Conservation (phyloP, 257 asterid genomes). For the Verbascum thapsus region DNA sequence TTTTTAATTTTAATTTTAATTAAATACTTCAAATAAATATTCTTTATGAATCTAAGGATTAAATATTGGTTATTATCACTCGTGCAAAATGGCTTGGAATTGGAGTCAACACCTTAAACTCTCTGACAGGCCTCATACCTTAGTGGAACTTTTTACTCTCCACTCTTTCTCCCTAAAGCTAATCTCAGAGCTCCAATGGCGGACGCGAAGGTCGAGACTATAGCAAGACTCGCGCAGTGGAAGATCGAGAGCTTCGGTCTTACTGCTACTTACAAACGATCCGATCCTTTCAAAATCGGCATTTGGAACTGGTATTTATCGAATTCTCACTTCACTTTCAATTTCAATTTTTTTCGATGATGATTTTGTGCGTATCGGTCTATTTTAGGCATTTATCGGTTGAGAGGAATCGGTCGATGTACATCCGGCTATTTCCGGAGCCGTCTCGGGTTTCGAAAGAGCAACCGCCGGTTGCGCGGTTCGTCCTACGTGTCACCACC, state of each 20-base stretch:
- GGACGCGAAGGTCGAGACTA: constrained; percentile 82
- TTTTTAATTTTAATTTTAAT: no score
- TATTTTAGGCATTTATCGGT: constrained; percentile 50
- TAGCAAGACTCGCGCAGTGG: constrained; percentile 94
- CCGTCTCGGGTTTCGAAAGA: constrained; percentile 74
- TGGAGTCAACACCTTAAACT: background rate
- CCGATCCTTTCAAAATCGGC: constrained; percentile 91
- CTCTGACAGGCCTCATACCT: no score
- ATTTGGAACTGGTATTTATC: constrained; percentile 84
- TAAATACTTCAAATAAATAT: no score
- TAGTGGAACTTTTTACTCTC: no score
- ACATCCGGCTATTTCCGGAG: constrained; percentile 78
- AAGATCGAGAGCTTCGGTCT: constrained; percentile 75
- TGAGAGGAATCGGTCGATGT: constrained; percentile 62
- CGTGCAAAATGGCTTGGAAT: no score
- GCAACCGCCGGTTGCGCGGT: constrained; percentile 86
- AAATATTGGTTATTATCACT: no score
- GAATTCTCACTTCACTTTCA: background rate
- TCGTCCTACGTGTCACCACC: constrained; percentile 68
- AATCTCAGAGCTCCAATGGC: no score
- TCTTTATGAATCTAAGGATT: no score
- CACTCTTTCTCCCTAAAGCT: no score
- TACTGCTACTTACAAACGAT: constrained; percentile 67
- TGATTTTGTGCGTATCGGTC: background rate
- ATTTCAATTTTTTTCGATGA: no score